These are phyloP conservation scores for Phytophthora hybrid DNA, from an alignment of 352 stramenopile genomes.

Conservation along the genomic window DNA sequence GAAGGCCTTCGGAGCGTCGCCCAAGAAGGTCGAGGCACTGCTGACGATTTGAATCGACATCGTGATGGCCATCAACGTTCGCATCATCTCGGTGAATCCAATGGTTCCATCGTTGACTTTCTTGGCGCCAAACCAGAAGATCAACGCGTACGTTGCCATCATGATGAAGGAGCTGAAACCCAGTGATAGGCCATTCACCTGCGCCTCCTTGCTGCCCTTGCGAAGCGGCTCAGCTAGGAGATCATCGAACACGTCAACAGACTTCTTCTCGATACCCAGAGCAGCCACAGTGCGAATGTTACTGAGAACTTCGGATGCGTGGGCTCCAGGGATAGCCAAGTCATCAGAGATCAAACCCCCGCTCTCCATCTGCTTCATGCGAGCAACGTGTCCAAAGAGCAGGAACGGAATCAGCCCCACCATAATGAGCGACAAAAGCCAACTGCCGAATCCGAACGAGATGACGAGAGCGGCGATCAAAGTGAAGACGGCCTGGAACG, in stretches of 20 bases:
- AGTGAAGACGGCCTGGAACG: conserved; percentile 57
- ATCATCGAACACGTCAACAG: conserved; percentile 29
- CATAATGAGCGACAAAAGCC: conserved; percentile 37
- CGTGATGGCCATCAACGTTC: conserved; percentile 60
- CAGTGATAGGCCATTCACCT: conserved; percentile 49
- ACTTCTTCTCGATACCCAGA: conserved; percentile 44
- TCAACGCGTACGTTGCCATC: conserved; percentile 57
- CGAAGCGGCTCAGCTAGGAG: conserved; percentile 39
- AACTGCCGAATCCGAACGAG: conserved; percentile 72
- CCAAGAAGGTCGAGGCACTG: conserved; percentile 36
- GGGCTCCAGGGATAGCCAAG: conserved; percentile 38
- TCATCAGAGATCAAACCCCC: conserved; percentile 27
- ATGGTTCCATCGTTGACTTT: conserved; percentile 53
- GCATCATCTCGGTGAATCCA: conserved; percentile 53
- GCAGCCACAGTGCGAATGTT: conserved; percentile 57
- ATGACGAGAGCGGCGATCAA: conserved; percentile 58
- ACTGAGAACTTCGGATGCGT: conserved; percentile 53
- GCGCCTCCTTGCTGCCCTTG: conserved; percentile 41
- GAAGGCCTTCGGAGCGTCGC: conserved; percentile 75
- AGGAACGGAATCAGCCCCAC: conserved; percentile 4
- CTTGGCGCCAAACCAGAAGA: conserved; percentile 72
- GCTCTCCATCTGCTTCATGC: conserved; percentile 34
- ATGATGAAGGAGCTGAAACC: conserved; percentile 78
- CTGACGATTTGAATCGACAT: conserved; percentile 47
- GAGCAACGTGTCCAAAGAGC: neutral